These are phyloP conservation scores for Epichloe sp. DNA, from an alignment of 2,329 filamentous ascomycete species.

Conservation along the genomic window DNA sequence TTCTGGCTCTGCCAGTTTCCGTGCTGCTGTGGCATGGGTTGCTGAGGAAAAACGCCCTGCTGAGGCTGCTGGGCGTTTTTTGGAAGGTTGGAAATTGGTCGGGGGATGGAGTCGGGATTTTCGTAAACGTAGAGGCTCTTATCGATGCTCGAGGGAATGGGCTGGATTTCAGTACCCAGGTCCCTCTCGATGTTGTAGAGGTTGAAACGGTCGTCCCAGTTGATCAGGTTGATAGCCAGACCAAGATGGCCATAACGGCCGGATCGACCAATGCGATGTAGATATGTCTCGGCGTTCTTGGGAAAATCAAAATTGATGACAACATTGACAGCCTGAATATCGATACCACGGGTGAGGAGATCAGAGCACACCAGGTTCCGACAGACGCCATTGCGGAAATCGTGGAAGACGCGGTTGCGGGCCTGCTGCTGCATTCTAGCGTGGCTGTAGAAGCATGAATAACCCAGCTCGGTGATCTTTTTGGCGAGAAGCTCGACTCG, in stretches of 20 bases:
- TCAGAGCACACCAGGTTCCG: constrained; percentile 98
- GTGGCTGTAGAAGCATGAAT: constrained; percentile 99
- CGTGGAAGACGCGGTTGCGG: constrained; percentile 96
- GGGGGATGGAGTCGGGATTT: constrained; percentile 78
- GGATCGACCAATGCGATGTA: constrained; percentile 95
- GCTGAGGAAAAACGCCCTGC: constrained; percentile 12
- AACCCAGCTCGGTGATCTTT: constrained; percentile 97
- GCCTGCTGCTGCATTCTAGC: constrained; percentile 95
- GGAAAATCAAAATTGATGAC: constrained; percentile 99
- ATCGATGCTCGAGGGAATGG: constrained; percentile 90
- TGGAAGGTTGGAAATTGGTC: constrained; percentile 49
- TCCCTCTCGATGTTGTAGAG: constrained; percentile 98
- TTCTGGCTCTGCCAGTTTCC: constrained; percentile 30
- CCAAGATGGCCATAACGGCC: constrained; percentile 94
- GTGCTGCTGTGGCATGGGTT: constrained; percentile 14
- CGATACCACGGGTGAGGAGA: constrained; percentile 92
- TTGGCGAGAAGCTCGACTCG: constrained; percentile 94
- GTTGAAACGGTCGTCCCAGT: constrained; percentile 98
- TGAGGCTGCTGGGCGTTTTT: constrained; percentile 18
- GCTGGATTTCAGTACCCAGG: constrained; percentile 89
- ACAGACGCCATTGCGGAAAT: constrained; percentile 96
- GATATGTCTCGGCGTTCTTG: constrained; percentile 97
- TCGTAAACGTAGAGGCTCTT: constrained; percentile 99
- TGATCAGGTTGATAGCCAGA: constrained; percentile 97
- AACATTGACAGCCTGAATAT: constrained; percentile 98